Percentiles rank a stretch among this genome's conserved stretches.
These are phyloP conservation scores for Daucus carota DNA, from an alignment of 129 eudicot genomes.

Conservation along the genomic window DH1_v3.0 NC_030387.2:28312001-28312500, in stretches of 20 bases:
- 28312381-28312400: too few species aligned
- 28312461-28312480: too few species aligned
- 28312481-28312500: too few species aligned
- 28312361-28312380: too few species aligned
- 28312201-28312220: background rate
- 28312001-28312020: conserved; percentile 36
- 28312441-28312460: too few species aligned
- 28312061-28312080: conserved; percentile 29
- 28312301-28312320: background rate
- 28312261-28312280: background rate
- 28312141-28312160: conserved; percentile 8
- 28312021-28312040: conserved; percentile 11
- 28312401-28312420: too few species aligned
- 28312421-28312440: too few species aligned
- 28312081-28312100: conserved; percentile 21
- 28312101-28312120: conserved; percentile 13
- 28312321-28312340: too few species aligned
- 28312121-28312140: conserved; percentile 39
- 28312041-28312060: conserved; percentile 18
- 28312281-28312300: background rate
- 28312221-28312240: background rate
- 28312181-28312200: background rate
- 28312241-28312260: background rate
- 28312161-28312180: background rate
- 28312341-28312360: too few species aligned